These are phyloP conservation scores for Xanthoceras sorbifolium DNA, from an alignment of 345 rosid species.

Conservation along the genomic window DNA sequence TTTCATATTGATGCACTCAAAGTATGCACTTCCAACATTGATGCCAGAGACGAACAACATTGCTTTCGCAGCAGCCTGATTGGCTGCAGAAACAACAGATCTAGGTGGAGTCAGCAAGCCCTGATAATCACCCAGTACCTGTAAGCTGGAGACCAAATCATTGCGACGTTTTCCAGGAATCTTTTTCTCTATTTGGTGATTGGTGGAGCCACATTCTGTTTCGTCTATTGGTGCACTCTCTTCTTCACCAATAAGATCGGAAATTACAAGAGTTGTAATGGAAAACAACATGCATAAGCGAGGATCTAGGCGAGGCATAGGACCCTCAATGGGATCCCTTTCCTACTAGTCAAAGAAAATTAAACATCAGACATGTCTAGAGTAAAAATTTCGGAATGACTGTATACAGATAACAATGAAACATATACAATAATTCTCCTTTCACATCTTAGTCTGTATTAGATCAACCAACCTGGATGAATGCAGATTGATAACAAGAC, in stretches of 20 bases:
- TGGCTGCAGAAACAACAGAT: constrained; percentile 75
- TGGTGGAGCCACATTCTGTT: constrained; percentile 29
- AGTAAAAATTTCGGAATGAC: constrained; percentile 7
- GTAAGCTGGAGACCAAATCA: constrained; percentile 74
- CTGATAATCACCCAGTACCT: constrained; percentile 81
- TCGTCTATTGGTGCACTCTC: constrained; percentile 47
- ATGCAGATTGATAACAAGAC: background rate
- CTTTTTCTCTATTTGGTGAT: constrained; percentile 35
- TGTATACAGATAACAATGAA: background rate
- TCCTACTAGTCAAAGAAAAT: constrained; percentile 51
- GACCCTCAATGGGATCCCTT: constrained; percentile 93
- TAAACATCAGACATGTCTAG: background rate
- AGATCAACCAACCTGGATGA: background rate
- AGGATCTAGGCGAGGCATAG: constrained; percentile 83
- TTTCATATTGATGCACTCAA: constrained; percentile 70
- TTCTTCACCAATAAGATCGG: constrained; percentile 86
- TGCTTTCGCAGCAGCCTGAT: constrained; percentile 91
- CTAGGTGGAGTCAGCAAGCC: constrained; percentile 85
- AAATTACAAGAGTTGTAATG: constrained; percentile 73
- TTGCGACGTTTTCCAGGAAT: constrained; percentile 41
- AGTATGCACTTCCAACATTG: constrained; percentile 57
- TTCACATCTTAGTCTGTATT: background rate
- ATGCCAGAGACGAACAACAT: constrained; percentile 74
- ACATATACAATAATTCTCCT: background rate
- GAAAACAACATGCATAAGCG: constrained; percentile 85